A percentile compares a stretch with the other conserved stretches of the same genome.
These are phyloP conservation scores for Huntiella bhutanensis DNA, from an alignment of 2,329 filamentous ascomycete genomes.

Conservation along the genomic window DNA sequence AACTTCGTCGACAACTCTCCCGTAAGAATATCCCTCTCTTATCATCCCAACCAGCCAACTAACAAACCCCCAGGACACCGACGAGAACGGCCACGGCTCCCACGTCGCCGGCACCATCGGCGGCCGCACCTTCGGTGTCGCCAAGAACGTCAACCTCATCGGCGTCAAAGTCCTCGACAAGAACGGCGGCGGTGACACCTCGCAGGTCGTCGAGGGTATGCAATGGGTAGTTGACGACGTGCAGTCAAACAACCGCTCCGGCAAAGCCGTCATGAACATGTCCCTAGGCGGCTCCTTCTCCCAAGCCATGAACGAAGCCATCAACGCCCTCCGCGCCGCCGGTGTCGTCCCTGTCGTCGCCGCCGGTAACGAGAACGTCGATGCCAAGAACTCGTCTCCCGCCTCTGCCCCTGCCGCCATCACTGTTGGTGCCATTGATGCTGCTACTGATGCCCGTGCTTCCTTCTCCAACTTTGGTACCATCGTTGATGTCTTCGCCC, in stretches of 20 bases:
- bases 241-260: conserved; percentile 21
- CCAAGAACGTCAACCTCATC: conserved; percentile 35
- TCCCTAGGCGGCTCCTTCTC: conserved; percentile 35
- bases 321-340: conserved; percentile 27
- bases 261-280: conserved; percentile 45
- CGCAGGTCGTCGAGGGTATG: conserved; percentile 36
- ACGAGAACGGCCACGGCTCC: conserved; percentile 43
- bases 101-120: conserved; percentile 46
- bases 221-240: conserved; percentile 34
- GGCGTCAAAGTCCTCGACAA: conserved; percentile 43
- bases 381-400: conserved; percentile 32
- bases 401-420: conserved; percentile 37
- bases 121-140: conserved; percentile 41
- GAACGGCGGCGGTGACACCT: conserved; percentile 20
- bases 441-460: conserved; percentile 27
- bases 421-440: conserved; percentile 40
- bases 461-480: conserved; percentile 40
- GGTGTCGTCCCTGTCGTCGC: conserved; percentile 40
- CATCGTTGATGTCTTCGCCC: conserved; percentile 34
- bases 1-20: conserved; percentile 29
- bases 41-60: background rate
- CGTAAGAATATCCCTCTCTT: conserved; percentile 19
- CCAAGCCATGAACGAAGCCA: conserved; percentile 33
- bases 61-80: conserved; percentile 23
- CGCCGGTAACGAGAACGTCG: conserved; percentile 37